Conservation (phyloP, 2,329 filamentous ascomycete species). For the Ciborinia camelliae region DNA sequence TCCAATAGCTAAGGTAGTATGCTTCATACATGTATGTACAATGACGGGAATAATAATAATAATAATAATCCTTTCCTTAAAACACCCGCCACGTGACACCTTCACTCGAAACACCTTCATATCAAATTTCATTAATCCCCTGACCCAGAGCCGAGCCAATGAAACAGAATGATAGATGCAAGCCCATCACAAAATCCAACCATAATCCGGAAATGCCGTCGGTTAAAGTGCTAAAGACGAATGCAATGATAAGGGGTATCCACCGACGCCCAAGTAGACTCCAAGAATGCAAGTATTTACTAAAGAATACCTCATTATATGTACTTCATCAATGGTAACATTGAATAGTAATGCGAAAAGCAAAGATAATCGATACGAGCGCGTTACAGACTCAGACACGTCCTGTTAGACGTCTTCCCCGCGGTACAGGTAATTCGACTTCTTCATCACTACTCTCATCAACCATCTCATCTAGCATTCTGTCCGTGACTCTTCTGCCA, state of each 20-base stretch:
- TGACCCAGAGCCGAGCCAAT: background rate
- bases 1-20: background rate
- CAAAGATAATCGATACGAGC: background rate
- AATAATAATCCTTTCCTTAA: background rate
- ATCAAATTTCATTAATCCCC: background rate
- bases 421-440: constrained; percentile 34
- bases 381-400: constrained; percentile 18
- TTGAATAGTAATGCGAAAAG: background rate
- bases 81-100: background rate
- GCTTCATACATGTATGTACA: background rate
- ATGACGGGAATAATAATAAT: too few species aligned
- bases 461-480: constrained; percentile 36
- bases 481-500: constrained; percentile 32
- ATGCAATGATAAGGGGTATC: background rate
- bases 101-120: background rate
- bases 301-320: background rate
- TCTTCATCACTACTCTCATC: constrained; percentile 39
- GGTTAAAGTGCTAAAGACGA: background rate
- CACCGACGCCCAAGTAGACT: background rate
- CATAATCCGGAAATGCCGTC: background rate
- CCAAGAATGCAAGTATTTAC: constrained; percentile 10
- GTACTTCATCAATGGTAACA: background rate
- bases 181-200: background rate
- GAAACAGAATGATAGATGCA: background rate
- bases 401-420: constrained; percentile 30